Base-by-base conservation (phyloP, 306 rosid genomes). In the Canavalia gladiata region DNA sequence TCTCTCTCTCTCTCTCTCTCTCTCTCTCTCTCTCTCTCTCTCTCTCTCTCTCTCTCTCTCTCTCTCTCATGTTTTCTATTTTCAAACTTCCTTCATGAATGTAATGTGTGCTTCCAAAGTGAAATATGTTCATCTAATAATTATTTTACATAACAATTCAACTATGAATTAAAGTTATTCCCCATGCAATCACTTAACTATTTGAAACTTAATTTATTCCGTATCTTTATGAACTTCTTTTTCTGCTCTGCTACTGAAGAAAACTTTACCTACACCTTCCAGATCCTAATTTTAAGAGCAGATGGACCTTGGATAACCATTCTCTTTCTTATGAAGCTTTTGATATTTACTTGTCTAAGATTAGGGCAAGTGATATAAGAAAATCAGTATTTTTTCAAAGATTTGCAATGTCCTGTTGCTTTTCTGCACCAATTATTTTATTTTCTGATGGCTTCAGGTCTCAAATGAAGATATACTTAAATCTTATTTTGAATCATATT, bases 71-170 rank as follows among this genome's bases (percentile, higher is more conserved):
- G 8, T 45, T 57, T 45, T 47, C 56, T 46, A 57, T 34, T 63
- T 76, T 50, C 67, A 50, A 59, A 68, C 34, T 58, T 8, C 56
- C 75, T 54, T 18, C 4, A 29, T 42, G 68, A 68, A 68, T 75
- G 10, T 82, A 50, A 41, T 5, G n/a, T 18, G 56, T 75, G 64
- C 33, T 77, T 54, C 78, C 54, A 52, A 55, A 57, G 56, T 52
- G 12, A 72, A 31, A 58, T 49, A 6, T 3, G 33, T 46, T 49
- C 51, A 31, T 62, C 39, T 50, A 37, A 34, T 47, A 63, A 34
- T 76, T 62, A 33, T 6, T 64, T n/a, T 64, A 8, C 52, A 34
- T 49, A 50, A 64, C 37, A 49, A 76, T 76, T 55, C 55, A 56
- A 74, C n/a, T 74, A 42, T 56, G 55, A 56, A 56, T 28, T 72